Conservation (phyloP, 2,329 filamentous ascomycete species). For the Fusarium nurragi region DNA sequence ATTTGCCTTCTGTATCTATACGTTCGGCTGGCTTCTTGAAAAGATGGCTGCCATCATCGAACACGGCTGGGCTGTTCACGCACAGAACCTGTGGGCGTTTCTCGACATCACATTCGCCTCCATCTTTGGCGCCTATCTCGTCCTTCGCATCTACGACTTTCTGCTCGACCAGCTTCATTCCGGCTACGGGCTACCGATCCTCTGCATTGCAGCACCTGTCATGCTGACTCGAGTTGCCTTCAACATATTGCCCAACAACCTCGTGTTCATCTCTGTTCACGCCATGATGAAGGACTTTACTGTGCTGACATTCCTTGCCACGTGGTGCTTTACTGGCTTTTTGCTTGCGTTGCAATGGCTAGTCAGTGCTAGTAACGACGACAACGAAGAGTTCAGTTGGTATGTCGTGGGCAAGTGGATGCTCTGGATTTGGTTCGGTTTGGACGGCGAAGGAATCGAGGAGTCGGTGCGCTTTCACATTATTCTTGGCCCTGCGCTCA, state of each 20-base stretch:
- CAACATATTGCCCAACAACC: conserved; percentile 77
- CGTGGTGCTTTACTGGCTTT: conserved; percentile 77
- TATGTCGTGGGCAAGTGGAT: conserved; percentile 77
- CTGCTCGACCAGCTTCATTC: conserved; percentile 56
- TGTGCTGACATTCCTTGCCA: conserved; percentile 70
- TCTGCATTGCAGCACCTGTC: conserved; percentile 74
- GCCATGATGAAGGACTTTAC: conserved; percentile 80
- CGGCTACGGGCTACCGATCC: conserved; percentile 69
- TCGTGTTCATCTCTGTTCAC: conserved; percentile 77
- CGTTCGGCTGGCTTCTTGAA: conserved; percentile 73
- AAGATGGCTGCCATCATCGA: conserved; percentile 72
- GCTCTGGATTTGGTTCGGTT: conserved; percentile 82
- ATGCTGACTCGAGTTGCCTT: conserved; percentile 76
- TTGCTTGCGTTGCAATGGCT: conserved; percentile 76
- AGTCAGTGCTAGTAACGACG: conserved; percentile 44
- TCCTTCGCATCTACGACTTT: conserved; percentile 67
- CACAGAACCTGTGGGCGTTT: conserved; percentile 79
- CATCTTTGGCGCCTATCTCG: conserved; percentile 70
- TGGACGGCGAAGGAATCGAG: conserved; percentile 69
- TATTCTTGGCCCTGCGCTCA: conserved; percentile 72
- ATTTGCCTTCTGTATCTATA: conserved; percentile 70
- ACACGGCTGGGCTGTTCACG: conserved; percentile 74
- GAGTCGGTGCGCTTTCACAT: conserved; percentile 68
- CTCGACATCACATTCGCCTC: conserved; percentile 74
- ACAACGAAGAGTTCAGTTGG: conserved; percentile 50